Conservation (phyloP, 2,329 filamentous ascomycete species). For the Epichloe gansuensis region DNA sequence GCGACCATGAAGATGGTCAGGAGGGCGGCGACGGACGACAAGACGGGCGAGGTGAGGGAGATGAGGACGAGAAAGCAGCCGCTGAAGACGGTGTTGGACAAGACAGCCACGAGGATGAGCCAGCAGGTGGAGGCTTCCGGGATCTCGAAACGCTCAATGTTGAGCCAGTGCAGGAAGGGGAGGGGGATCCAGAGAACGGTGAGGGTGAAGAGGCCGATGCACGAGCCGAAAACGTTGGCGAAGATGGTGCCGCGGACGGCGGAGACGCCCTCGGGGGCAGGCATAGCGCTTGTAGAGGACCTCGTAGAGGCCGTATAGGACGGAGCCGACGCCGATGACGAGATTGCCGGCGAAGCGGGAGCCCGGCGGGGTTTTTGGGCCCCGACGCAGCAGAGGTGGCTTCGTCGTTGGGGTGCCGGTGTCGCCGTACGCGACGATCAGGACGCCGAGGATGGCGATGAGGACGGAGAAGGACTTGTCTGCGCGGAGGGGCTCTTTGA, state of each 20-base stretch:
- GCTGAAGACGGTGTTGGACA: slow-evolving; percentile 85
- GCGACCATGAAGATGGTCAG: slow-evolving; percentile 96
- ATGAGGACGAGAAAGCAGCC: slow-evolving; percentile 90
- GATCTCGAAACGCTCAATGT: slow-evolving; percentile 71
- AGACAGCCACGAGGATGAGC: slow-evolving; percentile 67
- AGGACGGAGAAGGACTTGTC: slow-evolving; percentile 81
- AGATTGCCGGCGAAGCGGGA: slow-evolving; percentile 75
- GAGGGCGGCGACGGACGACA: slow-evolving; percentile 84
- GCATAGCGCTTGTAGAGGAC: slow-evolving; percentile 90
- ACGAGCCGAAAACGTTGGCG: slow-evolving; percentile 79
- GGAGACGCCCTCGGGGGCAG: slow-evolving; percentile 79
- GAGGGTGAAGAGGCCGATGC: slow-evolving; percentile 80
- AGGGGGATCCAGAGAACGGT: slow-evolving; percentile 84
- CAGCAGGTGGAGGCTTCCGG: slow-evolving; percentile 67
- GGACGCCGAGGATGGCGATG: slow-evolving; percentile 77
- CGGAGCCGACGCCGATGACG: slow-evolving; percentile 79
- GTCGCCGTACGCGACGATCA: slow-evolving; percentile 93
- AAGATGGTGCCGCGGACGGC: slow-evolving; percentile 90
- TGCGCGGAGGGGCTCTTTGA: slow-evolving; percentile 70
- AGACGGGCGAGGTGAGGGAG: slow-evolving; percentile 79
- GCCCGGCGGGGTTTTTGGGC: slow-evolving; percentile 27
- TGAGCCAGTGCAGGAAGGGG: slow-evolving; percentile 67
- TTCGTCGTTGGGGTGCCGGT: slow-evolving; percentile 29
- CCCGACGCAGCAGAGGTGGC: slow-evolving; percentile 19
- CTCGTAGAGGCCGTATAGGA: slow-evolving; percentile 94